These are phyloP conservation scores for Annona cherimola DNA, from an alignment of 164 flowering plant species.

Conservation along the genomic window DNA sequence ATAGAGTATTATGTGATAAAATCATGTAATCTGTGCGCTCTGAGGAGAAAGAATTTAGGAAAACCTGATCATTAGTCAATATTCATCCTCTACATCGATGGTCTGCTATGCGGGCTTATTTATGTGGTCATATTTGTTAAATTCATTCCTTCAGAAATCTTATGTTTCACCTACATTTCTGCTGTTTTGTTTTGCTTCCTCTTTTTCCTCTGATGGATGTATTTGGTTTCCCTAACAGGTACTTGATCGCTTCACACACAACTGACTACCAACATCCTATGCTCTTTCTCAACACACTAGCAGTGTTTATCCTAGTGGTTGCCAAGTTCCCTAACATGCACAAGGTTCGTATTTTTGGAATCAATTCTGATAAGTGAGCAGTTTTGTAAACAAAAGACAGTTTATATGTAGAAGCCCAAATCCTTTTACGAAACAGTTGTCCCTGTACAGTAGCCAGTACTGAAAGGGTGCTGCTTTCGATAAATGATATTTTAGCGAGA, in stretches of 20 bases:
- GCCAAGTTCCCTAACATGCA: constrained; percentile 72
- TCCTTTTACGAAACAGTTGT: constrained; percentile 12
- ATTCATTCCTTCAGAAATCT: no score
- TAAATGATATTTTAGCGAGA: constrained; percentile 11
- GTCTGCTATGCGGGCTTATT: no score
- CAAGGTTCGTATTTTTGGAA: constrained; percentile 62
- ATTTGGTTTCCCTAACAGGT: constrained; percentile 27
- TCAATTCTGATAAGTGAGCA: constrained; percentile 47
- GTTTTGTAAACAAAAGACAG: background rate
- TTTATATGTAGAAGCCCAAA: constrained; percentile 14
- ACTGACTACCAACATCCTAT: constrained; percentile 59
- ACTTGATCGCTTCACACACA: constrained; percentile 58
- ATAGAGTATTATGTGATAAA: no score
- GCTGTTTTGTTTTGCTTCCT: no score
- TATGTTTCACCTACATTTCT: no score
- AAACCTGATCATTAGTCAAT: no score
- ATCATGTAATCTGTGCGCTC: no score
- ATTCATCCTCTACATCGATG: no score
- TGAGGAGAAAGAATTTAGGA: no score
- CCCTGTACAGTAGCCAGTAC: constrained; percentile 35
- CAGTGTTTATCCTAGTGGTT: constrained; percentile 49
- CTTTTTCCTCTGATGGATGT: background rate
- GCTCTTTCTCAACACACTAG: constrained; percentile 56
- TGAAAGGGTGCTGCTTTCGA: constrained; percentile 20
- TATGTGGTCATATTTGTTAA: no score